These are phyloP conservation scores for Xylariaceae sp. DNA, from an alignment of 2,329 filamentous ascomycete genomes.

Conservation along the genomic window DNA sequence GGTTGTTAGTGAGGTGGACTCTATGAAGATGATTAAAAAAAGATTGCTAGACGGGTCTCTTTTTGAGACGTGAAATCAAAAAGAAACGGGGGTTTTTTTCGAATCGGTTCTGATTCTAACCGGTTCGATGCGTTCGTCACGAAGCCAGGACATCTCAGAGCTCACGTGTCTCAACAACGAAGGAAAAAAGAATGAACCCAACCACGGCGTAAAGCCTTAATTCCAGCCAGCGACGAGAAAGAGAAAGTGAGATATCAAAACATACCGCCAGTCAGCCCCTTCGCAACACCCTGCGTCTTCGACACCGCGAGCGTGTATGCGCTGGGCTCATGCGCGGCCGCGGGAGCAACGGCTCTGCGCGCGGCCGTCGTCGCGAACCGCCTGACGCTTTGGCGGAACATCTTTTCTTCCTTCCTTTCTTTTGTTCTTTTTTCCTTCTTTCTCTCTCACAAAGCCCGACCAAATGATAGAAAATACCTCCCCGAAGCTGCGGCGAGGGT, in stretches of 20 bases:
- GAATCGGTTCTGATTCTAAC: too few species aligned
- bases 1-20: neutral
- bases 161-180: neutral
- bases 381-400: conserved; percentile 74
- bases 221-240: neutral
- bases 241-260: conserved; percentile 1
- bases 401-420: conserved; percentile 48
- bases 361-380: conserved; percentile 69
- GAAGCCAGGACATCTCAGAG: too few species aligned
- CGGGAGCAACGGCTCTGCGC: conserved; percentile 49
- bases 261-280: conserved; percentile 82
- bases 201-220: neutral
- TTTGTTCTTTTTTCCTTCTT: neutral
- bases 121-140: too few species aligned
- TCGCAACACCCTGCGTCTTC: conserved; percentile 78
- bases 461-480: neutral
- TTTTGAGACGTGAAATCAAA: too few species aligned
- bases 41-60: too few species aligned
- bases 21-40: neutral
- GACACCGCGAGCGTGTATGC: conserved; percentile 75
- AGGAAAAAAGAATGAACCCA: neutral
- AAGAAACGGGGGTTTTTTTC: too few species aligned
- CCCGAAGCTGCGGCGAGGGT: neutral
- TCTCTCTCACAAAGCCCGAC: conserved; percentile 1
- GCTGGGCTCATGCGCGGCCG: conserved; percentile 49